Conservation (phyloP, 2,329 filamentous ascomycete species). For the Lecanicillium sp. region DNA sequence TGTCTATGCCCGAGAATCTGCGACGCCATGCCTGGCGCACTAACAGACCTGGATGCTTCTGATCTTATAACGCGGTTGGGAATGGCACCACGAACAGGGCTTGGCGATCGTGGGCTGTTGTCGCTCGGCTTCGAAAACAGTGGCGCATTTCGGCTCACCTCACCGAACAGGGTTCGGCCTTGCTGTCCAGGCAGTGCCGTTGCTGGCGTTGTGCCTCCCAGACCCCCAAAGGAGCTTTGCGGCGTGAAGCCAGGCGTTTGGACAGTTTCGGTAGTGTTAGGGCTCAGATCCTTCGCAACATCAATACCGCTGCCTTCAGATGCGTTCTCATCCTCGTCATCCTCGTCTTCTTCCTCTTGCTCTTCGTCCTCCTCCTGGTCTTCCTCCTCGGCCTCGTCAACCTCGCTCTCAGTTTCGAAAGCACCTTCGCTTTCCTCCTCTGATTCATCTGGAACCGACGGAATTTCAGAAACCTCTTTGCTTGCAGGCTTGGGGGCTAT, state of each 20-base stretch:
- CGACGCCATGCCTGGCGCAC: conserved; percentile 51
- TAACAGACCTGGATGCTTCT: conserved; percentile 49
- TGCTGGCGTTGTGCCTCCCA: conserved; percentile 30
- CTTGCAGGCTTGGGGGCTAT: conserved; percentile 9
- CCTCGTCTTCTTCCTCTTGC: conserved; percentile 34
- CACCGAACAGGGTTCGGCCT: conserved; percentile 44
- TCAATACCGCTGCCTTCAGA: conserved; percentile 57
- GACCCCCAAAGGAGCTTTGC: conserved; percentile 49
- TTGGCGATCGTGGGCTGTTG: conserved; percentile 64
- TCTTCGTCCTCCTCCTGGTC: conserved; percentile 30
- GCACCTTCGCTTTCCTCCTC: conserved; percentile 21
- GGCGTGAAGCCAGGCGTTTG: conserved; percentile 46
- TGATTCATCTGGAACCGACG: conserved; percentile 20
- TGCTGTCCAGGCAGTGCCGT: conserved; percentile 32
- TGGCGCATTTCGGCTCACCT: conserved; percentile 41
- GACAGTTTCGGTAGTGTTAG: conserved; percentile 34
- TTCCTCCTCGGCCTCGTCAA: conserved; percentile 31
- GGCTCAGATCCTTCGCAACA: conserved; percentile 56
- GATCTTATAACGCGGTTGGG: conserved; percentile 40
- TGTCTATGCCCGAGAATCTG: conserved; percentile 39
- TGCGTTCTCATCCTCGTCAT: conserved; percentile 39
- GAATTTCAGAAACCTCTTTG: conserved; percentile 14
- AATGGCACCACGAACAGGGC: conserved; percentile 55
- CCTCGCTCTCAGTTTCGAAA: conserved; percentile 23
- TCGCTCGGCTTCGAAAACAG: conserved; percentile 46